These are phyloP conservation scores for Penicillium janthinellum DNA, from an alignment of 2,329 filamentous ascomycete species.

Conservation along the genomic window DNA sequence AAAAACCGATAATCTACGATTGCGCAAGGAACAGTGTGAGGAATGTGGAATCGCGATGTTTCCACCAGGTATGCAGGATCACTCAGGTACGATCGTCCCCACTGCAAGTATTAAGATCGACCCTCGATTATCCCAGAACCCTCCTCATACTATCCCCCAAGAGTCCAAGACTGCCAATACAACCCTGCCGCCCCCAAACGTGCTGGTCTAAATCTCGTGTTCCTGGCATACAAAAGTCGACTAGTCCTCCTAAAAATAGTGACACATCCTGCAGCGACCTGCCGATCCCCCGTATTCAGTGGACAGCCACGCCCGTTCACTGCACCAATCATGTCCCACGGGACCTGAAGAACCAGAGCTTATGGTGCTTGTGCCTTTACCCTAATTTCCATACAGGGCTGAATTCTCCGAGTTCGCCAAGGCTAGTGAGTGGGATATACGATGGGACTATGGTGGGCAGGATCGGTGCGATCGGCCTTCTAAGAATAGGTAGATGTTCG, in stretches of 20 bases:
- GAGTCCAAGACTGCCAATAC: neutral
- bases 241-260: neutral
- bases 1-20: too few species aligned
- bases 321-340: neutral
- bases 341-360: slow-evolving; percentile 2
- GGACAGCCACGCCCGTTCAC: neutral
- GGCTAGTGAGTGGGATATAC: neutral
- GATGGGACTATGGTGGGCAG: neutral
- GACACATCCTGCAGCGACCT: neutral
- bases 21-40: too few species aligned
- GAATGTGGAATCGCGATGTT: neutral
- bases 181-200: neutral
- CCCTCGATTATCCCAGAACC: neutral
- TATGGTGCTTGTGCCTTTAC: neutral
- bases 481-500: neutral
- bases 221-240: neutral
- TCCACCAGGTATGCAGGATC: neutral
- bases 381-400: slow-evolving; percentile 1
- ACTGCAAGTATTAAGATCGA: neutral
- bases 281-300: slow-evolving; percentile 5
- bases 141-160: neutral
- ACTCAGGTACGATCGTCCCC: neutral
- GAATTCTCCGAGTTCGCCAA: neutral
- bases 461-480: neutral
- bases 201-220: neutral